Base-by-base conservation (phyloP, 176 grass and related monocot species). In the Poa pratensis region DNA sequence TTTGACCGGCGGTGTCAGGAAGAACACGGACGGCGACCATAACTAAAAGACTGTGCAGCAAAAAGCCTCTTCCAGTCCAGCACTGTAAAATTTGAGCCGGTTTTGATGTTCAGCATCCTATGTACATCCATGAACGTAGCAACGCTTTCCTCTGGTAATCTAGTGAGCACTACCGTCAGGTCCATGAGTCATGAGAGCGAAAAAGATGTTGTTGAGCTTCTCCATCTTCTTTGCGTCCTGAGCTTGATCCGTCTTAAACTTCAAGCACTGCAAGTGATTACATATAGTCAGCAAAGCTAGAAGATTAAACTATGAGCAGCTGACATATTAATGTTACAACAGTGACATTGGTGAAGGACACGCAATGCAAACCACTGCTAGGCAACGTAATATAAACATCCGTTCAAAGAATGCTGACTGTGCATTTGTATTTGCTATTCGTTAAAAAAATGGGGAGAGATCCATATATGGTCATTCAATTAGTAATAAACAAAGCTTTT, bases 171-270 rank as follows among this genome's bases (percentile, higher is more conserved):
- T n/a, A n/a, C n/a, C n/a, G 59, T 99, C 97, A 84, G 94, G 97
- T n/a, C 97, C 97, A 69, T 80, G 82, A 61, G 94, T 86, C 97
- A 99, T 96, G 60, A 96, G 86, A 79, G 94, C 88, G 59, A 99
- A 99, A 82, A 96, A 99, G 19, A 96, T 92, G 78, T 91, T 96
- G 53, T 96, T 99, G 30, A 96, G 90, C 75, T 98, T 98, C 71
- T 98, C 96, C 93, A 98, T 98, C 88, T 98, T 98, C 89, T 95
- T 98, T 65, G 91, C 91, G 54, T 99, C 97, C 82, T 96, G 97
- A 70, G 94, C 94, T 79, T 99, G 97, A 64, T 99, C 97, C 3
- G 94, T 99, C 81, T 96, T 99, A 55, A 96, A 99, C 93, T 91
- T 96, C 26, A 96, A 89, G 88, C 93, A 94, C 94, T 99, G 84